phyloP scores from a whole-genome alignment of 306 rosid species.

The Malus sieversii region DNA sequence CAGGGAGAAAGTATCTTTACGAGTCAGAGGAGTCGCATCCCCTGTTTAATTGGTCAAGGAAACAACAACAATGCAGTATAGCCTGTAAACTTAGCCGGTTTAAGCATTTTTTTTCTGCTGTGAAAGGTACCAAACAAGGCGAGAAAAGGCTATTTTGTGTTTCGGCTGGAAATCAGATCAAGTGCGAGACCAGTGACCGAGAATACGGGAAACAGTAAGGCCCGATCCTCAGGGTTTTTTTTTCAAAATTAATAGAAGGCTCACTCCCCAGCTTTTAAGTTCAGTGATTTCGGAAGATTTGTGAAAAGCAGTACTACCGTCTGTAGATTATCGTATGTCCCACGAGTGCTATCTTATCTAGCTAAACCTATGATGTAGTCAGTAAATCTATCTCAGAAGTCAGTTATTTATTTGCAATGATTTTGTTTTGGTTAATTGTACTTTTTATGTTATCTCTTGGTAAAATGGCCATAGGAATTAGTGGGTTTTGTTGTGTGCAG shows the following conservation, averaged over 20 bases:
- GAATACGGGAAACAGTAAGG: conserved; percentile 41
- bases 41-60: not conserved
- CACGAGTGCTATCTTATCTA: conserved; percentile 6
- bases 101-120: not conserved
- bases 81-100: not conserved
- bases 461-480: not conserved
- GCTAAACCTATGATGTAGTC: conserved; percentile 15
- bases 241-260: not conserved
- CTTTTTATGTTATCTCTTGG: not conserved
- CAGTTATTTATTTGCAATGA: not conserved
- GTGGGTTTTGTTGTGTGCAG: not conserved
- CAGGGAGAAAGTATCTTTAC: not conserved
- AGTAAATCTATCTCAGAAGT: not conserved
- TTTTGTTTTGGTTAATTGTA: not conserved
- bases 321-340: conserved; percentile 9
- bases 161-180: not conserved
- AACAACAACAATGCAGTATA: not conserved
- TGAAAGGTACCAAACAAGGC: not conserved
- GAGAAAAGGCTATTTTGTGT: not conserved
- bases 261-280: conserved; percentile 20
- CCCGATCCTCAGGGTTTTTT: conserved; percentile 17
- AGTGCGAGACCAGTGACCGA: conserved; percentile 25
- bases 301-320: conserved; percentile 28
- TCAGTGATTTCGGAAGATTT: conserved; percentile 23
- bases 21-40: not conserved